Percentiles rank a stretch among this genome's conserved stretches.
These are phyloP conservation scores for Penicillium longicatenatum DNA, from an alignment of 495 filamentous ascomycete genomes.

Conservation along the genomic window DNA sequence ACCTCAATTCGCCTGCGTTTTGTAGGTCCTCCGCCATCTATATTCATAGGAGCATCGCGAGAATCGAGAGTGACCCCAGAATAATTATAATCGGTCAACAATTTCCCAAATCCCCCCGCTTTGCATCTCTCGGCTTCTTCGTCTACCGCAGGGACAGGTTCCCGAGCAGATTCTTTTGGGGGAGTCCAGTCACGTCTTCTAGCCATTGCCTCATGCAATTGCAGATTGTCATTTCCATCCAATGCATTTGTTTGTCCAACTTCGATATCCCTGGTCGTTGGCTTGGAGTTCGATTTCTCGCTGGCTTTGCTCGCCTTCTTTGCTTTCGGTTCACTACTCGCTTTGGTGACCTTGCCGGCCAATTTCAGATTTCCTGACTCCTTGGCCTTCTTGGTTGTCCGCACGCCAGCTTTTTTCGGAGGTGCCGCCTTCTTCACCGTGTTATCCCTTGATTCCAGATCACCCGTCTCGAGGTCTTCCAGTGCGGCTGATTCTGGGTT, in stretches of 20 bases:
- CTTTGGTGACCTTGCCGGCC: conserved; percentile 38
- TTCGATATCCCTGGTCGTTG: background rate
- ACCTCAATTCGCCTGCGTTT: conserved; percentile 49
- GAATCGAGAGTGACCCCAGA: conserved; percentile 19
- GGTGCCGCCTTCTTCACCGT: conserved; percentile 19
- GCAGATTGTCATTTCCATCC: conserved; percentile 26
- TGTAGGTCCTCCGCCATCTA: conserved; percentile 31
- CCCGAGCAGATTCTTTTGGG: conserved; percentile 23
- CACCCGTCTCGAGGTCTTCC: background rate
- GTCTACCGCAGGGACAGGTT: conserved; percentile 14
- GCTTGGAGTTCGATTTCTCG: conserved; percentile 11
- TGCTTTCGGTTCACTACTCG: conserved; percentile 15
- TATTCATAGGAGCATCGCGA: conserved; percentile 9
- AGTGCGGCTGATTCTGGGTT: conserved; percentile 6
- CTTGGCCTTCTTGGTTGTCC: conserved; percentile 20
- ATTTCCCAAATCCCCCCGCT: conserved; percentile 25
- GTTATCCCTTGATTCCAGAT: conserved; percentile 16
- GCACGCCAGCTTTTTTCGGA: conserved; percentile 25
- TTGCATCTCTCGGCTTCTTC: conserved; percentile 1
- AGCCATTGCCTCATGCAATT: conserved; percentile 39
- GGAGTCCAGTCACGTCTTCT: conserved; percentile 51
- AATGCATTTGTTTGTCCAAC: conserved; percentile 13
- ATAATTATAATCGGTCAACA: conserved; percentile 40
- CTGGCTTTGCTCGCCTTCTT: conserved; percentile 19
- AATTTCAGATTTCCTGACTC: conserved; percentile 38